phyloP scores from a whole-genome alignment of 2,329 filamentous ascomycete genomes.

The Rhynchosporium graminicola region DNA sequence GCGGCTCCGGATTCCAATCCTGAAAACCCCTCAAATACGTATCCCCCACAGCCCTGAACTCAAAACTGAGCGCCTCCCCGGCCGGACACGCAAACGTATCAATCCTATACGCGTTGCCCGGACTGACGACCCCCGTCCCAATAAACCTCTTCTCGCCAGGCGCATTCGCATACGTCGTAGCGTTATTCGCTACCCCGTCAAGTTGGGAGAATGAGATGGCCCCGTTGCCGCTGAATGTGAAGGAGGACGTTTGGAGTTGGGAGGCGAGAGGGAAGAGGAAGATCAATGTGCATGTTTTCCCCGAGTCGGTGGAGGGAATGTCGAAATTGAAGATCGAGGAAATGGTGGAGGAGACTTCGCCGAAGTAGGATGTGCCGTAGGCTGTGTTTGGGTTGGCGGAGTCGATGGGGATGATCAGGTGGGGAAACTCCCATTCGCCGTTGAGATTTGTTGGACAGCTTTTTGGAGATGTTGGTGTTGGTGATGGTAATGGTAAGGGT shows the following conservation, averaged over 20 bases:
- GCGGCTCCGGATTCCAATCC: constrained; percentile 55
- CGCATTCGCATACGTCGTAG: constrained; percentile 56
- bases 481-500: constrained; percentile 3
- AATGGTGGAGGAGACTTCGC: constrained; percentile 53
- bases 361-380: constrained; percentile 50
- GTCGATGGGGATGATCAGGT: constrained; percentile 48
- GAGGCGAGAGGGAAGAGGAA: constrained; percentile 63
- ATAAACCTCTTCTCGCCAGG: constrained; percentile 49
- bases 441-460: constrained; percentile 22
- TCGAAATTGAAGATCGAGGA: constrained; percentile 70
- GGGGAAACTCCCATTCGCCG: constrained; percentile 55
- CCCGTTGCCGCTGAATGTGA: constrained; percentile 55
- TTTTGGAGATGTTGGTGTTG: constrained; percentile 12
- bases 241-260: constrained; percentile 60
- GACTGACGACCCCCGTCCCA: constrained; percentile 47
- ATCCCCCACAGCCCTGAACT: constrained; percentile 52
- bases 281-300: constrained; percentile 62
- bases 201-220: constrained; percentile 54
- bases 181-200: constrained; percentile 44
- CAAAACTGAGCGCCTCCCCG: constrained; percentile 51
- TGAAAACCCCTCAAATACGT: constrained; percentile 62
- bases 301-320: constrained; percentile 53
- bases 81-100: constrained; percentile 55
- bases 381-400: constrained; percentile 42
- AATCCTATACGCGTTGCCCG: constrained; percentile 53